Percentiles rank a stretch among this genome's conserved stretches.
phyloP scores from a whole-genome alignment of 495 filamentous ascomycete species.

The Lasiosphaeria hispida region DNA sequence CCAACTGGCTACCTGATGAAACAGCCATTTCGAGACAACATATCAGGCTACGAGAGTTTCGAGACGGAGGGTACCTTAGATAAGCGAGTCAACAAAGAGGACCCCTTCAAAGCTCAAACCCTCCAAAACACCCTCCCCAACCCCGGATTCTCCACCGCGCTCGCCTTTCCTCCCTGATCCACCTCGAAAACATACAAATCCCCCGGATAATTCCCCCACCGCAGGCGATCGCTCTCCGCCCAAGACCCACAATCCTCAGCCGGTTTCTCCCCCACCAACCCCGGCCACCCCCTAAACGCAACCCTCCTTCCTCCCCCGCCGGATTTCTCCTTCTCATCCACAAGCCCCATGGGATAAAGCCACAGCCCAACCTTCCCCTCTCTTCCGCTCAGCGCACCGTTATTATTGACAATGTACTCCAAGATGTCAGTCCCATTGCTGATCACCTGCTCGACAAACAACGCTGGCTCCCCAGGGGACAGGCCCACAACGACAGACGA shows the following conservation, averaged over 20 bases:
- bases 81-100: no score
- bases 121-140: conserved; percentile 5
- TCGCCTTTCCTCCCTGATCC: conserved; percentile 1
- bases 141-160: conserved; percentile 10
- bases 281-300: conserved; percentile 11
- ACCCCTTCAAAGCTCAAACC: no score
- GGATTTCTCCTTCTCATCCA: neutral
- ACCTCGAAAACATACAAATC: conserved; percentile 13
- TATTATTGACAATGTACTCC: neutral
- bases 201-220: conserved; percentile 14
- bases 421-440: conserved; percentile 5
- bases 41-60: no score
- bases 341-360: conserved; percentile 10
- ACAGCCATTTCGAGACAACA: no score
- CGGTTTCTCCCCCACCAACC: conserved; percentile 8
- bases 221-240: conserved; percentile 7
- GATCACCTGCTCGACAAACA: conserved; percentile 6
- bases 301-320: neutral
- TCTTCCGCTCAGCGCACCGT: neutral
- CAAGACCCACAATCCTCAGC: conserved; percentile 7
- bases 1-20: no score
- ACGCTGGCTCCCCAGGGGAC: conserved; percentile 1
- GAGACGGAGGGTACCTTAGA: no score
- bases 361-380: conserved; percentile 7
- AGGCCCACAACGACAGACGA: conserved; percentile 2